These are phyloP conservation scores for Hypomyces rosellus DNA, from an alignment of 2,329 filamentous ascomycete species.

Conservation along the genomic window DNA sequence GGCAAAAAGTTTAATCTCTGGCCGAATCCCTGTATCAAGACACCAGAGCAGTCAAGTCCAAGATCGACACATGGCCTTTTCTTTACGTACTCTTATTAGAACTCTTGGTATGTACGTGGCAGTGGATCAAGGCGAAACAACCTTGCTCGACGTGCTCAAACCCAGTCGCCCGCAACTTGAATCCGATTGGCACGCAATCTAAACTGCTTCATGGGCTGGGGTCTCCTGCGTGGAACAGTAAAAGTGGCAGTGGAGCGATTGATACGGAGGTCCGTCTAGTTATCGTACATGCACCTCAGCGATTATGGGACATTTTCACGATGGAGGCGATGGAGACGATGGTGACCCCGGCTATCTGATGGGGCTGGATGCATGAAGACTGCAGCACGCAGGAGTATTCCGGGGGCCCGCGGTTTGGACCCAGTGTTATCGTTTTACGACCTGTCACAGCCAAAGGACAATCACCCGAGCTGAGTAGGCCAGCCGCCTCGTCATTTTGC, in stretches of 20 bases:
- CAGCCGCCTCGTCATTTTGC: conserved; percentile 1
- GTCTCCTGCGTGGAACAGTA: background rate
- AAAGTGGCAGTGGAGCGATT: background rate
- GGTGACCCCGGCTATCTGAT: background rate
- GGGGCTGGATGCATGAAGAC: conserved; percentile 6
- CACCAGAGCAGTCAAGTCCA: conserved; percentile 1
- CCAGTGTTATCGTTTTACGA: too few species aligned
- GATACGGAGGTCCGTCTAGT: background rate
- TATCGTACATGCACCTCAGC: background rate
- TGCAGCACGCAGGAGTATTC: conserved; percentile 8
- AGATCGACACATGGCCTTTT: conserved; percentile 3
- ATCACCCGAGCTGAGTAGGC: background rate
- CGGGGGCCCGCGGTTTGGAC: conserved; percentile 3
- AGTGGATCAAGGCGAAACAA: conserved; percentile 5
- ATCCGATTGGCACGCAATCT: conserved; percentile 3
- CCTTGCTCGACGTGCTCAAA: background rate
- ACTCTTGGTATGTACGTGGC: conserved; percentile 8
- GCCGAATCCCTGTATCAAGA: background rate
- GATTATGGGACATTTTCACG: conserved; percentile 4
- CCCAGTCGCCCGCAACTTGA: too few species aligned
- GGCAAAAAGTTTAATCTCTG: background rate
- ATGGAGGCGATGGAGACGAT: background rate
- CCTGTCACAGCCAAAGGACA: background rate
- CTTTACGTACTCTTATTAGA: background rate
- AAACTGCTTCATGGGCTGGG: background rate